Percentiles rank a stretch among this genome's conserved stretches.
Evolutionary conservation across 148 eudicot genomes (phyloP).

Genomic region (Nyssa sinensis): DNA sequence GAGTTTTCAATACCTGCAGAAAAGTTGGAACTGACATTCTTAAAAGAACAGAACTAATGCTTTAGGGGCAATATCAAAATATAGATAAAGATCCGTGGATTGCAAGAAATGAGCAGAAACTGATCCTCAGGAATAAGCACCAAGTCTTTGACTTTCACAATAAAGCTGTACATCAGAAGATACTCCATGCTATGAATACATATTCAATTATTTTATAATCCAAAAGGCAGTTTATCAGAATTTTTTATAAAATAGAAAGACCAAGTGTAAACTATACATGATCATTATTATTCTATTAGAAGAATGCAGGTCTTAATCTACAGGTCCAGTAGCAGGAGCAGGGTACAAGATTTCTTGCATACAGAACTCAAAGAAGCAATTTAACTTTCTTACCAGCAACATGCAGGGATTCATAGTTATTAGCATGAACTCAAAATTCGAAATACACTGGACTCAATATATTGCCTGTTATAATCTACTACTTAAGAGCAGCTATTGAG

Average conservation of each 20-base stretch:
- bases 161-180: neutral
- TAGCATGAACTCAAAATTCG: neutral
- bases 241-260: neutral
- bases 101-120: neutral
- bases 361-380: neutral
- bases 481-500: neutral
- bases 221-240: neutral
- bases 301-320: neutral
- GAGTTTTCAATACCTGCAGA: conserved; percentile 88
- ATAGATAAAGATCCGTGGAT: neutral
- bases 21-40: neutral
- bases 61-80: neutral
- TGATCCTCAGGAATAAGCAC: neutral
- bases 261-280: neutral
- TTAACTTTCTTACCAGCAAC: too few relatives aligned
- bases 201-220: neutral
- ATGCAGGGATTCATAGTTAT: neutral
- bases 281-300: neutral
- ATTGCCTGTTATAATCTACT: neutral
- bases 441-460: neutral
- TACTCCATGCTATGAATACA: neutral
- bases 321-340: neutral
- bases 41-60: neutral
- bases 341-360: neutral
- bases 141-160: neutral